Conservation (phyloP, 805 yeast genomes). For the Lipomyces orientalis region DNA sequence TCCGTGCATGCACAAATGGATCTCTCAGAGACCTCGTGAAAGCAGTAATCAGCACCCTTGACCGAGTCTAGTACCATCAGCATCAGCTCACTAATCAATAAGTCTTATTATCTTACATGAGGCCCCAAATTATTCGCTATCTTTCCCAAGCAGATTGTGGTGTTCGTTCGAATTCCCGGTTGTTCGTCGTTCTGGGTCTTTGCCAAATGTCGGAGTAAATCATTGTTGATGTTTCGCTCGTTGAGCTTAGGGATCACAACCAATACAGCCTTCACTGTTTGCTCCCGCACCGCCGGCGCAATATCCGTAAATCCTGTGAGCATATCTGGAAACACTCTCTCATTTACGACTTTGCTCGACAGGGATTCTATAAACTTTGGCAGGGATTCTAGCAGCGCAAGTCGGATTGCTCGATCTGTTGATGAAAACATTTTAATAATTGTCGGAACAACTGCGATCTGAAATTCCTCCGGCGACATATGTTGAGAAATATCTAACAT, state of each 20-base stretch:
- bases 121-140: slow-evolving; percentile 67
- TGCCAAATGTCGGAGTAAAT: slow-evolving; percentile 78
- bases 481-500: slow-evolving; percentile 46
- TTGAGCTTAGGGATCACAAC: slow-evolving; percentile 40
- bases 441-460: slow-evolving; percentile 59
- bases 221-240: slow-evolving; percentile 84
- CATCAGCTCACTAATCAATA: slow-evolving; percentile 40
- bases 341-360: slow-evolving; percentile 66
- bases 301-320: slow-evolving; percentile 87
- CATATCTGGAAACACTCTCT: slow-evolving; percentile 68
- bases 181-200: slow-evolving; percentile 78
- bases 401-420: slow-evolving; percentile 78
- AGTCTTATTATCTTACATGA: slow-evolving; percentile 32
- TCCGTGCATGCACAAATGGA: slow-evolving; percentile 72
- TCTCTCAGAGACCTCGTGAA: slow-evolving; percentile 83
- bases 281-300: slow-evolving; percentile 78
- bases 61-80: slow-evolving; percentile 49
- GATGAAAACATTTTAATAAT: slow-evolving; percentile 66
- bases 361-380: slow-evolving; percentile 59
- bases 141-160: slow-evolving; percentile 69
- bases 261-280: slow-evolving; percentile 71
- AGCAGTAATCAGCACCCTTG: slow-evolving; percentile 84
- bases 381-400: slow-evolving; percentile 68
- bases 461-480: slow-evolving; percentile 47
- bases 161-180: slow-evolving; percentile 78